These are phyloP conservation scores for Diaporthe sp. DNA, from an alignment of 2,329 filamentous ascomycete genomes.

Conservation along the genomic window DNA sequence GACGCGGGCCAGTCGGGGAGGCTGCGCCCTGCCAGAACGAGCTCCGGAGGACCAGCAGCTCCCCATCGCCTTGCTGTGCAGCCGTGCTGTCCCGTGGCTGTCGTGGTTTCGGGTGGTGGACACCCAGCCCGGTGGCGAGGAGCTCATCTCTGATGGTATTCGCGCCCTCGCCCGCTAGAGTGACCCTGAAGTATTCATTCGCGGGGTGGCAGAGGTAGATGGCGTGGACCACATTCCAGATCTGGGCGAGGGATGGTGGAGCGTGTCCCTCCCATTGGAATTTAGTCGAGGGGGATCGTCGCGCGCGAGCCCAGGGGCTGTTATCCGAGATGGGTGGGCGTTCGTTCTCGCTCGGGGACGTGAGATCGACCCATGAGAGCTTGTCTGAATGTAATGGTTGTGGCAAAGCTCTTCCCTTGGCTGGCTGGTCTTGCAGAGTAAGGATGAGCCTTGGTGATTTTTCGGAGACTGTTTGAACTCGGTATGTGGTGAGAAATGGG, in stretches of 20 bases:
- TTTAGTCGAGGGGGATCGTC: constrained; percentile 57
- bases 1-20: constrained; percentile 53
- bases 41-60: constrained; percentile 64
- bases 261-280: constrained; percentile 55
- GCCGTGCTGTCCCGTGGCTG: constrained; percentile 45
- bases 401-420: constrained; percentile 50
- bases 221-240: constrained; percentile 62
- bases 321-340: constrained; percentile 48
- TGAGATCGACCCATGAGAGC: constrained; percentile 55
- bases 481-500: constrained; percentile 60
- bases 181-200: constrained; percentile 59
- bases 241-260: constrained; percentile 58
- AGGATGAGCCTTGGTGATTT: constrained; percentile 48
- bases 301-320: constrained; percentile 58
- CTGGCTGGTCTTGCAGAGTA: constrained; percentile 52
- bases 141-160: constrained; percentile 49
- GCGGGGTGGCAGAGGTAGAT: constrained; percentile 59
- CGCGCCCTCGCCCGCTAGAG: constrained; percentile 54
- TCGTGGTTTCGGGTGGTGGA: constrained; percentile 54
- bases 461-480: constrained; percentile 50
- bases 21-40: constrained; percentile 46
- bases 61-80: constrained; percentile 42
- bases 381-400: constrained; percentile 55
- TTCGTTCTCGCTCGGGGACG: constrained; percentile 44
- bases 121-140: constrained; percentile 28